Conservation (phyloP, 2,329 filamentous ascomycete species). For the Penicillium frequentans region DNA sequence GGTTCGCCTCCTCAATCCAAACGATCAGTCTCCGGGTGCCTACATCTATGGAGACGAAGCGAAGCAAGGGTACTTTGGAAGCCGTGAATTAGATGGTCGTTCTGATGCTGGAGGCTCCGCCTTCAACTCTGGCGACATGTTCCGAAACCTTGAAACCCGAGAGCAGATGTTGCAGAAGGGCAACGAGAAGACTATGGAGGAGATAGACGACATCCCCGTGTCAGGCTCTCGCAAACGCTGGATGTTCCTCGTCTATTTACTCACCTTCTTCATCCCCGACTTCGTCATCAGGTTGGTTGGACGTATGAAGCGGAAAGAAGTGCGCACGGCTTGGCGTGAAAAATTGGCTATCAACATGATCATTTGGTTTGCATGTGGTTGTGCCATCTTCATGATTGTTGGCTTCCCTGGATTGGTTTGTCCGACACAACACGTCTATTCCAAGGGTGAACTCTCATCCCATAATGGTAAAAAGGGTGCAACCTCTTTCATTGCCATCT, state of each 20-base stretch:
- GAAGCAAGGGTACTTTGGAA: conserved; percentile 77
- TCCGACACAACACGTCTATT: conserved; percentile 86
- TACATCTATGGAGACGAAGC: conserved; percentile 74
- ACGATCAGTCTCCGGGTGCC: conserved; percentile 54
- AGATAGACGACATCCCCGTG: conserved; percentile 80
- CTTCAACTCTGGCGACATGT: conserved; percentile 93
- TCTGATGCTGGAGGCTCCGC: conserved; percentile 93
- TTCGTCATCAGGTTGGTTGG: conserved; percentile 75
- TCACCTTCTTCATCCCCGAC: conserved; percentile 89
- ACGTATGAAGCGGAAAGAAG: conserved; percentile 86
- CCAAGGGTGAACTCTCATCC: conserved; percentile 69
- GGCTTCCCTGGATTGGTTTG: conserved; percentile 86
- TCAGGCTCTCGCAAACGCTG: conserved; percentile 84
- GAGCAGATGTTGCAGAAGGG: conserved; percentile 94
- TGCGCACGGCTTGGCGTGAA: conserved; percentile 91
- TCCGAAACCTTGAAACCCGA: conserved; percentile 90
- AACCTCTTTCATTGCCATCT: conserved; percentile 73
- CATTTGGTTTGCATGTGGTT: conserved; percentile 82
- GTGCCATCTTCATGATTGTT: conserved; percentile 86
- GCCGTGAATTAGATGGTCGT: conserved; percentile 74
- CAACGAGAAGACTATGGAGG: conserved; percentile 84
- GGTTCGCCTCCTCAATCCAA: conserved; percentile 53
- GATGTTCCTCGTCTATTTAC: conserved; percentile 76
- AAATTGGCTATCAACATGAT: conserved; percentile 97
- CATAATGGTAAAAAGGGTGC: conserved; percentile 70